Conservation (phyloP, 2,329 filamentous ascomycete genomes). For the Thielaviopsis euricoi region DNA sequence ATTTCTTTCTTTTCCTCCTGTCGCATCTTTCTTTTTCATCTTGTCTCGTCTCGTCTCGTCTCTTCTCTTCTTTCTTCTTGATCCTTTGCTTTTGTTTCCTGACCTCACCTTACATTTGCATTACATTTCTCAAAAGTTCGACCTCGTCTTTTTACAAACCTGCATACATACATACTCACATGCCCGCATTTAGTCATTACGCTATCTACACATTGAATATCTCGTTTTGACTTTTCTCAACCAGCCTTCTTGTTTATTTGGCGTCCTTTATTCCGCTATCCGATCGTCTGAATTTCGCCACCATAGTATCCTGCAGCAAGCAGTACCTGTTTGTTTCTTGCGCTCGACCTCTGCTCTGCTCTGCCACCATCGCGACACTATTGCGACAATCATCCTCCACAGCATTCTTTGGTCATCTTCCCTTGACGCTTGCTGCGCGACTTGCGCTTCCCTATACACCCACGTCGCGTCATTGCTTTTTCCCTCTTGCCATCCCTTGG, state of each 20-base stretch:
- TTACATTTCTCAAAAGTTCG: neutral
- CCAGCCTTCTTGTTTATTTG: neutral
- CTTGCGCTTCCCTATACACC: neutral
- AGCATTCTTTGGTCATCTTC: constrained; percentile 1
- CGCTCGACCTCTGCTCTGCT: neutral
- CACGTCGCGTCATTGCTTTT: neutral
- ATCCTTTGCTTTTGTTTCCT: neutral
- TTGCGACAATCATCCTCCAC: neutral
- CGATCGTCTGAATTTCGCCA: neutral
- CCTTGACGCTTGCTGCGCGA: neutral
- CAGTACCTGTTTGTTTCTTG: neutral
- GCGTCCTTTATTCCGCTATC: neutral
- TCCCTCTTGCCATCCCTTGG: neutral
- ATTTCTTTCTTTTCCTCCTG: constrained; percentile 2
- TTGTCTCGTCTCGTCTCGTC: neutral
- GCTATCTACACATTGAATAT: neutral
- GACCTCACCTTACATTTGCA: neutral
- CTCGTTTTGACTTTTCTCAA: neutral
- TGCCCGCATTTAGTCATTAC: neutral
- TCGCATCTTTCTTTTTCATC: neutral
- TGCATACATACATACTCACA: neutral
- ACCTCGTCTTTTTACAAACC: neutral
- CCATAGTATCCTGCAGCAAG: neutral
- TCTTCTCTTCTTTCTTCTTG: constrained; percentile 2
- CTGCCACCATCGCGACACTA: neutral